phyloP scores from a whole-genome alignment of 2,329 filamentous ascomycete genomes.

The Gaeumannomyces sp. region DNA sequence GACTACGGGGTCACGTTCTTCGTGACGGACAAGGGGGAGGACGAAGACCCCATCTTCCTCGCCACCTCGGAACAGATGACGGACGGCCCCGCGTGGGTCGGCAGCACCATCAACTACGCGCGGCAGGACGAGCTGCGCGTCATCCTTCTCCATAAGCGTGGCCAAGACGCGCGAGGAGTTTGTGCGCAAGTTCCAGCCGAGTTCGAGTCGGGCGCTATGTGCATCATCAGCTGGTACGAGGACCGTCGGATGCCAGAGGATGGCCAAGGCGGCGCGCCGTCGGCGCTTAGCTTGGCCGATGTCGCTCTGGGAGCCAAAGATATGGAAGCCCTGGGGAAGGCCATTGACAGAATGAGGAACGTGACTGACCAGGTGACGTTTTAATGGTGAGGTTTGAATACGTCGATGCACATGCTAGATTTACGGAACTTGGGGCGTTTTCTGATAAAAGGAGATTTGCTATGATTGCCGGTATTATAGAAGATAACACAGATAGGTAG shows the following conservation, averaged over 20 bases:
- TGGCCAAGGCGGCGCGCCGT: conserved; percentile 10
- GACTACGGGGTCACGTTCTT: conserved; percentile 31
- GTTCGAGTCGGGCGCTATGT: conserved; percentile 23
- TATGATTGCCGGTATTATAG: no score
- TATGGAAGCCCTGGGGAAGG: conserved; percentile 16
- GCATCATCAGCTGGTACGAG: conserved; percentile 28
- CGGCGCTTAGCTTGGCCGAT: conserved; percentile 22
- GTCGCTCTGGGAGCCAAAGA: conserved; percentile 25
- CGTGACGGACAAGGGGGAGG: conserved; percentile 20
- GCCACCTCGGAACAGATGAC: conserved; percentile 29
- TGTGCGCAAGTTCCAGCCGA: conserved; percentile 20
- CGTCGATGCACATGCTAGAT: no score
- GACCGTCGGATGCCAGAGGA: conserved; percentile 15
- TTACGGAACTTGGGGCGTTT: no score
- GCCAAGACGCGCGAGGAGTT: conserved; percentile 20
- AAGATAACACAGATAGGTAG: no score
- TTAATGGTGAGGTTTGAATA: conserved; percentile 9
- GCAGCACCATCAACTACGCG: conserved; percentile 27
- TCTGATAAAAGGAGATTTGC: no score
- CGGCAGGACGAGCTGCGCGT: conserved; percentile 25
- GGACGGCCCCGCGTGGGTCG: conserved; percentile 27
- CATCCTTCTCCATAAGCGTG: conserved; percentile 23
- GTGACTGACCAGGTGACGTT: conserved; percentile 25
- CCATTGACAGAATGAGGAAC: conserved; percentile 21
- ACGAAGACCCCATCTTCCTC: conserved; percentile 21